Percentiles rank a stretch among this genome's conserved stretches.
Conservation (phyloP, 2,329 filamentous ascomycete species). For the Knoxdaviesia capensis region DNA sequence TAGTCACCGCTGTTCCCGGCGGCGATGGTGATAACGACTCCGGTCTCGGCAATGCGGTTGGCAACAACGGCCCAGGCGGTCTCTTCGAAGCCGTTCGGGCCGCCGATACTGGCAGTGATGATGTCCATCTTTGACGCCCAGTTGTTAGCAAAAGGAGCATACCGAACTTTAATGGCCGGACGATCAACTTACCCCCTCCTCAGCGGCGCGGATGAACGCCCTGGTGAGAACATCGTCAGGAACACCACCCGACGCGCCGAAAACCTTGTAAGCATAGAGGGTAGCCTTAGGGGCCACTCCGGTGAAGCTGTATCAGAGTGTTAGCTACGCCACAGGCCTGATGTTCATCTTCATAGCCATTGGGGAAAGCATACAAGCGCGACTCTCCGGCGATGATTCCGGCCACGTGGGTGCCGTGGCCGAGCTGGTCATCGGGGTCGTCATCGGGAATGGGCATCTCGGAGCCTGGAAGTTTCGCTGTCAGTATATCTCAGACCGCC, state of each 20-base stretch:
- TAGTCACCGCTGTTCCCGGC: conserved; percentile 26
- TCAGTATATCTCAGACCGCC: too few relatives aligned
- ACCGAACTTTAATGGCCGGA: too few relatives aligned
- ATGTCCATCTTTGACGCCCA: conserved; percentile 19
- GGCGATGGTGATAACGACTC: conserved; percentile 31
- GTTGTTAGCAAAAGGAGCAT: too few relatives aligned
- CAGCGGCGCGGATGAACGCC: conserved; percentile 37
- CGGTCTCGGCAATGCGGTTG: conserved; percentile 29
- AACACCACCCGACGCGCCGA: conserved; percentile 30
- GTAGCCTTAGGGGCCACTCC: conserved; percentile 35
- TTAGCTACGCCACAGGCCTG: too few relatives aligned
- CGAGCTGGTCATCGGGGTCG: conserved; percentile 34
- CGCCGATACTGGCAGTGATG: conserved; percentile 34
- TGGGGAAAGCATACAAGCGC: conserved; percentile 25
- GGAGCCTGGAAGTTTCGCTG: conserved; percentile 1
- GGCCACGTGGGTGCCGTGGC: conserved; percentile 41
- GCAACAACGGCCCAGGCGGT: conserved; percentile 28
- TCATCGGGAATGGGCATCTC: conserved; percentile 21
- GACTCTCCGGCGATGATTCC: conserved; percentile 41
- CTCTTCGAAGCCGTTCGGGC: conserved; percentile 28
- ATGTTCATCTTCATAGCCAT: too few relatives aligned
- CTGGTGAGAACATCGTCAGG: conserved; percentile 35
- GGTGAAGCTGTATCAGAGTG: conserved; percentile 9
- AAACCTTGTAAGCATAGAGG: conserved; percentile 35
- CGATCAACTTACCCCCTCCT: conserved; percentile 20